Base-by-base conservation (phyloP, 1,139 yeast genomes). In the Kurtzmaniella quercitrusa region DNA sequence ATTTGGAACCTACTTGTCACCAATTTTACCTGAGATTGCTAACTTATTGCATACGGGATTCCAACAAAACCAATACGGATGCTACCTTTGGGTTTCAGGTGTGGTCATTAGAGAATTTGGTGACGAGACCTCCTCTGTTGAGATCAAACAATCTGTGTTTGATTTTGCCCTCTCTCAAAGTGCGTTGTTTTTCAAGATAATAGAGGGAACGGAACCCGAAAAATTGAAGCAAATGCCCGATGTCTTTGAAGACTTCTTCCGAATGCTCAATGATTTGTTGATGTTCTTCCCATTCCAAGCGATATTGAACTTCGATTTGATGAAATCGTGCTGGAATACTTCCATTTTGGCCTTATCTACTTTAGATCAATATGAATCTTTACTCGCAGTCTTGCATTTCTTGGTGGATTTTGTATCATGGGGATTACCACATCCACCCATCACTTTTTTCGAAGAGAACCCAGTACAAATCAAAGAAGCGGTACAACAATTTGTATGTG, bases 61-160 rank as follows among this genome's bases (percentile, higher is more conserved):
- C 65, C 74, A 80, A 39, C 65, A 68, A 38, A 84, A 84, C 28
- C 78, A 81, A 37, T 79, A 68, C 55, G 97, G 97, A 2, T 87
- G 96, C 59, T 91, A 84, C 57, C 66, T 91, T 45, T 91, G 96
- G 94, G 94, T 88, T 15, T 84, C 95, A 2, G 97, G 96, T 3
- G 76, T 87, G 4, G 68, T 88, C 23, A 79, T 91, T 42, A 78
- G 88, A 47, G 94, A 87, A 49, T 89, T 77, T 61, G 84, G 87
- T 22, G 88, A 82, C 56, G 87, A 79, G 44, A 69, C 68, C 45
- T 61, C 74, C 37, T 53, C 64, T 21, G 56, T 57, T 5, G 64
- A 59, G 23, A 55, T 71, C 43, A 63, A 71, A 48, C 62, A 64
- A 39, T 63, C 74, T 23, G 70, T 78, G 36, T 71, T 71, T 64